Percentiles rank a stretch among this genome's conserved stretches.
These are phyloP conservation scores for Naematelia encephala DNA, from an alignment of 768 basidiomycete genomes.

Conservation along the genomic window DNA sequence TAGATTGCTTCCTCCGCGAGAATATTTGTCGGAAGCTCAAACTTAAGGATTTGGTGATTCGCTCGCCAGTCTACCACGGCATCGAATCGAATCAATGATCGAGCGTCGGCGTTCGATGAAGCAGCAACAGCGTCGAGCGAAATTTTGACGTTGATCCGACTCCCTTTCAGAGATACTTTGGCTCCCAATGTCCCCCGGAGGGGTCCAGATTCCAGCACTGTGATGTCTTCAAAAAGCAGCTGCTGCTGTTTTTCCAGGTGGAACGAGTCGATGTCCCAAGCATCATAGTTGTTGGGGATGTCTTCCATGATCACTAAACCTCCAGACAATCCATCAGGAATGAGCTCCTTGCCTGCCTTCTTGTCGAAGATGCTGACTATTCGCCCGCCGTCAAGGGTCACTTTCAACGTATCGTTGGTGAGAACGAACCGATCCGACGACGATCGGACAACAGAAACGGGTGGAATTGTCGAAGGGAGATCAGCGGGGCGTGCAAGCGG, in stretches of 20 bases:
- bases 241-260: conserved; percentile 79
- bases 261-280: conserved; percentile 80
- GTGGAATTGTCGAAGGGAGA: too few species aligned
- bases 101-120: conserved; percentile 63
- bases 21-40: conserved; percentile 84
- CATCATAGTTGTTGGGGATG: conserved; percentile 52
- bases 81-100: conserved; percentile 76
- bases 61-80: conserved; percentile 86
- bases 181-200: conserved; percentile 70
- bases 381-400: conserved; percentile 76
- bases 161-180: conserved; percentile 69
- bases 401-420: conserved; percentile 65
- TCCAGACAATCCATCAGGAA: conserved; percentile 66
- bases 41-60: conserved; percentile 85
- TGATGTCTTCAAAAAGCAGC: conserved; percentile 67
- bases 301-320: conserved; percentile 90
- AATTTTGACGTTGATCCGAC: conserved; percentile 69
- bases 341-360: conserved; percentile 70
- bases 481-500: conserved; percentile 53
- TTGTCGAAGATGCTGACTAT: conserved; percentile 78
- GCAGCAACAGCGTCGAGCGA: conserved; percentile 67
- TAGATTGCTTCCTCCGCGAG: conserved; percentile 80
- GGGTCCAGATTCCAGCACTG: conserved; percentile 74
- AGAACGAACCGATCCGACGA: conserved; percentile 68
- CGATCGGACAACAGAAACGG: too few species aligned